A percentile compares a stretch with the other conserved stretches of the same genome.
Evolutionary conservation across 192 early-diverging fungal genomes (phyloP).

Genomic region (Rhizoclosmatium globosum): DNA sequence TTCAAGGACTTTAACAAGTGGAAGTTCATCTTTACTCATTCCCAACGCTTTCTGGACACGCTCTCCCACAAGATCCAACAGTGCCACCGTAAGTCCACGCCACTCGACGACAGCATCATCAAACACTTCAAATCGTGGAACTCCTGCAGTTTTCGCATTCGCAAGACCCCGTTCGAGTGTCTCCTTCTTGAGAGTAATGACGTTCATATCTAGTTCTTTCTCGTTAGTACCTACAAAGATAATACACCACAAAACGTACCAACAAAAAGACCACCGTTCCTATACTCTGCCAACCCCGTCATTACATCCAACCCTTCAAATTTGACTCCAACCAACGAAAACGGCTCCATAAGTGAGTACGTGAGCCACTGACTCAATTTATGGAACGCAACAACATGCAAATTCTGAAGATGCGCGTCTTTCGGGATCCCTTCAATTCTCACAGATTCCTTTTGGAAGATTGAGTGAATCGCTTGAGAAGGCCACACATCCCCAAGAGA

Average conservation of each 20-base stretch:
- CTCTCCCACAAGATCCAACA: conserved; percentile 78
- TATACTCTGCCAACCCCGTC: conserved; percentile 77
- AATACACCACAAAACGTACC: too few relatives aligned
- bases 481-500: conserved; percentile 94
- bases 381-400: conserved; percentile 21
- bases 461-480: conserved; percentile 61
- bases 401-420: background rate
- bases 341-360: conserved; percentile 87
- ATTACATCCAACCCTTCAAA: conserved; percentile 69
- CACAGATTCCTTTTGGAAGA: conserved; percentile 15
- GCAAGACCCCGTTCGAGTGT: conserved; percentile 17
- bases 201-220: conserved; percentile 67
- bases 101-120: conserved; percentile 92
- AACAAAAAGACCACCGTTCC: conserved; percentile 81
- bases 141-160: conserved; percentile 42
- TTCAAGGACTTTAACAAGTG: conserved; percentile 89
- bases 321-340: conserved; percentile 57
- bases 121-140: conserved; percentile 77
- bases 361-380: conserved; percentile 97
- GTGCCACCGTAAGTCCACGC: conserved; percentile 88
- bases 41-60: conserved; percentile 65
- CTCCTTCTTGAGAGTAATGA: conserved; percentile 58
- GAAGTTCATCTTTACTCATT: conserved; percentile 62
- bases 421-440: conserved; percentile 2
- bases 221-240: background rate